These are phyloP conservation scores for Yamadazyma siamensis DNA, from an alignment of 1,139 yeast species.

Conservation along the genomic window DNA sequence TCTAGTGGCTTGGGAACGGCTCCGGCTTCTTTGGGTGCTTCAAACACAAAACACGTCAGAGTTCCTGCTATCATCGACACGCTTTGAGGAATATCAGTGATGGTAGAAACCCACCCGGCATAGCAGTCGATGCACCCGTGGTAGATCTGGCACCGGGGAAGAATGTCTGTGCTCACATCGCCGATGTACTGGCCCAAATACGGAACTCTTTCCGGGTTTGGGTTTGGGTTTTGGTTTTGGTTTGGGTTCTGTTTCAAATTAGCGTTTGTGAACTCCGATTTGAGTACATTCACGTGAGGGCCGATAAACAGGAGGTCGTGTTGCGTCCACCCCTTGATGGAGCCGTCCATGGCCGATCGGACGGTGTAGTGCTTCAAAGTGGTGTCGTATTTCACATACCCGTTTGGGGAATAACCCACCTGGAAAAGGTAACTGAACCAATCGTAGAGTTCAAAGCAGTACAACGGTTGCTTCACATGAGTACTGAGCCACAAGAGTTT, in stretches of 20 bases:
- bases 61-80: conserved; percentile 59
- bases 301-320: conserved; percentile 20
- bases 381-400: conserved; percentile 9
- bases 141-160: conserved; percentile 20
- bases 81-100: conserved; percentile 15
- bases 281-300: conserved; percentile 17
- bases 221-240: no score
- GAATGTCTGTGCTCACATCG: conserved; percentile 5
- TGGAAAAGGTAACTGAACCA: conserved; percentile 42
- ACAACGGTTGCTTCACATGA: conserved; percentile 19
- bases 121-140: conserved; percentile 59
- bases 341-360: conserved; percentile 47
- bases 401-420: conserved; percentile 17
- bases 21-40: conserved; percentile 12
- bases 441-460: conserved; percentile 52
- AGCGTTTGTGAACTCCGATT: conserved; percentile 8
- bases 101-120: conserved; percentile 48
- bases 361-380: conserved; percentile 7
- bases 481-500: conserved; percentile 41
- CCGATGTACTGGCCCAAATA: conserved; percentile 23
- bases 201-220: conserved; percentile 5
- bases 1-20: conserved; percentile 18
- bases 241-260: no score
- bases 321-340: conserved; percentile 52
- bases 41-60: conserved; percentile 51